Percentiles rank a stretch among this genome's conserved stretches.
These are phyloP conservation scores for Orbilia quercus DNA, from an alignment of 2,329 filamentous ascomycete genomes.

Conservation along the genomic window DNA sequence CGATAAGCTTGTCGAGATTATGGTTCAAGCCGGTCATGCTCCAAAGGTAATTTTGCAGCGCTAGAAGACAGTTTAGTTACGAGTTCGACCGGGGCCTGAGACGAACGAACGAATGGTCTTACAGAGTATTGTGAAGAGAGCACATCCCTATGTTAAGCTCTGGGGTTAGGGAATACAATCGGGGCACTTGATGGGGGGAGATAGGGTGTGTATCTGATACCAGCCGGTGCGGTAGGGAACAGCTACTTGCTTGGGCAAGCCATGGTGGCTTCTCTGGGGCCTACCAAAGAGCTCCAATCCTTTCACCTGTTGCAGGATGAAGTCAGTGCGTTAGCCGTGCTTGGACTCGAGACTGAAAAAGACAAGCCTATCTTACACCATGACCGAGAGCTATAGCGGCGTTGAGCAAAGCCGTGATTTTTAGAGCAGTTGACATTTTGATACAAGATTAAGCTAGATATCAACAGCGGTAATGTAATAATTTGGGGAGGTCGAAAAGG, in stretches of 20 bases:
- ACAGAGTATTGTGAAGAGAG: slow-evolving; percentile 33
- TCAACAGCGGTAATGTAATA: too few relatives aligned
- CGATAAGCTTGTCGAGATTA: slow-evolving; percentile 21
- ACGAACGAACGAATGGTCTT: neutral
- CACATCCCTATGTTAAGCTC: slow-evolving; percentile 23
- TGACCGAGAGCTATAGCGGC: slow-evolving; percentile 32
- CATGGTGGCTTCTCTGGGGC: slow-evolving; percentile 12
- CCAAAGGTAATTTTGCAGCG: slow-evolving; percentile 35
- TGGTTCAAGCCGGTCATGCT: slow-evolving; percentile 27
- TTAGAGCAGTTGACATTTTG: slow-evolving; percentile 29
- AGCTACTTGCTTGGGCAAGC: slow-evolving; percentile 20
- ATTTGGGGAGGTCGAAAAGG: too few relatives aligned
- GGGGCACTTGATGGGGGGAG: neutral
- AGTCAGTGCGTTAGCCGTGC: neutral
- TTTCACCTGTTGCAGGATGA: slow-evolving; percentile 9
- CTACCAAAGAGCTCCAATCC: slow-evolving; percentile 26
- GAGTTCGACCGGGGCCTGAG: neutral
- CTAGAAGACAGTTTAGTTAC: neutral
- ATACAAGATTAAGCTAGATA: neutral
- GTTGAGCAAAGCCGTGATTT: slow-evolving; percentile 30
- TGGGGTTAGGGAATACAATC: neutral
- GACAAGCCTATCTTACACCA: slow-evolving; percentile 9
- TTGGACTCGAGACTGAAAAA: neutral
- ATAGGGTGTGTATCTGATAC: slow-evolving; percentile 20
- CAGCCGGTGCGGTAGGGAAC: slow-evolving; percentile 39